These are phyloP conservation scores for Aureoboletus auriporus DNA, from an alignment of 768 basidiomycete species.

Conservation along the genomic window DNA sequence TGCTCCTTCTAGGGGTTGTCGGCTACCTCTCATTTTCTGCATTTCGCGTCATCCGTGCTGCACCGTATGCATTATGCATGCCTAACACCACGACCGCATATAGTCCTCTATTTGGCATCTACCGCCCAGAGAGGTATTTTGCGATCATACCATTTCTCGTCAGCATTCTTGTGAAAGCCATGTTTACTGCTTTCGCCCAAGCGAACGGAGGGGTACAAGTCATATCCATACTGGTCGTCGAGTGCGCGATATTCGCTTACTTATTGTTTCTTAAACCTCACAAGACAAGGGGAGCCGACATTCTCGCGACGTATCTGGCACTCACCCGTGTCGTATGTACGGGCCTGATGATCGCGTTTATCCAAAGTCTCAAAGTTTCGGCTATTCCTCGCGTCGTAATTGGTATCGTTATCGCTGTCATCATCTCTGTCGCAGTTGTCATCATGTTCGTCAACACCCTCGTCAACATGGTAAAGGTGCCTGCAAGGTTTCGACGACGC, in stretches of 20 bases:
- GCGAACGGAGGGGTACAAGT: slow-evolving; percentile 64
- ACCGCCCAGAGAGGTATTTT: slow-evolving; percentile 63
- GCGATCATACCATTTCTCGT: slow-evolving; percentile 57
- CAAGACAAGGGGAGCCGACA: slow-evolving; percentile 64
- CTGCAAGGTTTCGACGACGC: slow-evolving; percentile 15
- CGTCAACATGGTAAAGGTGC: slow-evolving; percentile 41
- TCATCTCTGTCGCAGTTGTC: slow-evolving; percentile 68
- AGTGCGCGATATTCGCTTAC: slow-evolving; percentile 53
- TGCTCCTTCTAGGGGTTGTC: slow-evolving; percentile 54
- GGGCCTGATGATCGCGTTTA: slow-evolving; percentile 73
- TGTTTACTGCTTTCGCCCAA: slow-evolving; percentile 67
- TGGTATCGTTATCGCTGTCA: slow-evolving; percentile 67
- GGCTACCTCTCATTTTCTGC: slow-evolving; percentile 47
- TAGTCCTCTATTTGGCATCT: slow-evolving; percentile 63
- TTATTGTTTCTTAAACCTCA: slow-evolving; percentile 58
- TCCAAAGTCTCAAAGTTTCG: slow-evolving; percentile 56
- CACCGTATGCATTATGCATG: slow-evolving; percentile 37
- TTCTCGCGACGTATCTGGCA: slow-evolving; percentile 63
- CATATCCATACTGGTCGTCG: slow-evolving; percentile 60
- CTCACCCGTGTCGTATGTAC: slow-evolving; percentile 66
- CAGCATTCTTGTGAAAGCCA: slow-evolving; percentile 60
- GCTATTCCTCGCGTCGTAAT: slow-evolving; percentile 82
- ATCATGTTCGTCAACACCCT: slow-evolving; percentile 65
- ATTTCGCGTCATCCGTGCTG: slow-evolving; percentile 42
- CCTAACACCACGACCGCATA: slow-evolving; percentile 37